Evolutionary conservation across 345 rosid genomes (phyloP).

Genomic region (Hirschfeldia incana): DNA sequence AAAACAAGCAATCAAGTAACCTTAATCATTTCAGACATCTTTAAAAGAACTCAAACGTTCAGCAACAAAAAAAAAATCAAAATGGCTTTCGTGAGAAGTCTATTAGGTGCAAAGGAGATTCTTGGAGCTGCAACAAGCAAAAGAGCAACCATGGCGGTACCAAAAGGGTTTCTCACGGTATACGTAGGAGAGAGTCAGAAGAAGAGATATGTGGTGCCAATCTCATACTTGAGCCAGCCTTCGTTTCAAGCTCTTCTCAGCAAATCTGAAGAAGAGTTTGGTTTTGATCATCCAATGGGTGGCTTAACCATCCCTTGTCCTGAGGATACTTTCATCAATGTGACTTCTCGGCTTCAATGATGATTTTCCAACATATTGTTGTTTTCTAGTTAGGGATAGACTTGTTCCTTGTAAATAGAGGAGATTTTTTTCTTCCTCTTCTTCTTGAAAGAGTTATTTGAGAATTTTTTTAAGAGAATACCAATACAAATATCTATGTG

Average conservation of each 20-base stretch:
- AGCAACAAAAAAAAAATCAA: neutral
- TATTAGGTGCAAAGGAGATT: neutral
- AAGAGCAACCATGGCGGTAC: neutral
- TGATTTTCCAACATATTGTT: neutral
- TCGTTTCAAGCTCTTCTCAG: neutral
- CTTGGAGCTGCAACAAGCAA: neutral
- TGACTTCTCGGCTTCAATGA: neutral
- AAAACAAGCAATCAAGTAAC: neutral
- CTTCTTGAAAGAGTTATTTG: slow-evolving; percentile 13
- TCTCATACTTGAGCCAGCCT: neutral
- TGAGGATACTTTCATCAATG: neutral
- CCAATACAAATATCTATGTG: neutral
- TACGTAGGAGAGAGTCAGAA: neutral
- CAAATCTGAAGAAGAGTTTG: neutral
- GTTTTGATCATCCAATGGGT: neutral
- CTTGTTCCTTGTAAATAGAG: neutral
- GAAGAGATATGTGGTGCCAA: neutral
- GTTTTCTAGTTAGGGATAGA: neutral
- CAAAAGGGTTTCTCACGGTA: neutral
- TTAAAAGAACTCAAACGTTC: neutral
- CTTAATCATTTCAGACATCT: neutral
- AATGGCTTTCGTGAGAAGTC: neutral
- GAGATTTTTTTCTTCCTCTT: neutral
- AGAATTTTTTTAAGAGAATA: neutral
- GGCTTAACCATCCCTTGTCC: neutral